phyloP scores from a whole-genome alignment of 306 rosid species.

The Cucumis hystrix region DNA sequence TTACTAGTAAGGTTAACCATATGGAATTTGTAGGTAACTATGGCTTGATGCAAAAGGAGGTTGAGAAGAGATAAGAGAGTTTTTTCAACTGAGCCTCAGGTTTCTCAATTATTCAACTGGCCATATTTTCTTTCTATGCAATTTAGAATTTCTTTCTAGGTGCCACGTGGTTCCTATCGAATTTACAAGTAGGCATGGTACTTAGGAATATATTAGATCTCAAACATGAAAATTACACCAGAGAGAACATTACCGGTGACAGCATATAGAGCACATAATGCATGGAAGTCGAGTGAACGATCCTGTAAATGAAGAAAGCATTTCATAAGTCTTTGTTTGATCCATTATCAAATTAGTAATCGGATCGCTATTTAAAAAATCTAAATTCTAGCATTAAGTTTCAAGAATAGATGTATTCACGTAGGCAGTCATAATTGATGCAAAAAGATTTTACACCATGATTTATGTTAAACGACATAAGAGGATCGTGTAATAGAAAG shows the following conservation, averaged over 20 bases:
- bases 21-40: neutral
- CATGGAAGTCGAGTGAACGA: slow-evolving; percentile 94
- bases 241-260: slow-evolving; percentile 58
- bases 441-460: neutral
- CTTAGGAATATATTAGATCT: neutral
- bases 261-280: slow-evolving; percentile 92
- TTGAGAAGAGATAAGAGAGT: neutral
- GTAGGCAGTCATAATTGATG: neutral
- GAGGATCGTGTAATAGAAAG: neutral
- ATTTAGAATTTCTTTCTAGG: neutral
- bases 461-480: neutral
- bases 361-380: neutral
- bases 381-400: neutral
- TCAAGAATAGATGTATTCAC: neutral
- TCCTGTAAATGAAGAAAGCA: slow-evolving; percentile 55
- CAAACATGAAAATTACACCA: neutral
- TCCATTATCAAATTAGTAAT: neutral
- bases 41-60: neutral
- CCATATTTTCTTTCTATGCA: neutral
- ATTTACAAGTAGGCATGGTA: neutral
- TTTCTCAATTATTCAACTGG: neutral
- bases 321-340: neutral
- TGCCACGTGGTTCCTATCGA: neutral
- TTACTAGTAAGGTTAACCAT: neutral
- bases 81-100: neutral